Evolutionary conservation across 441 rosid genomes (phyloP), one percentile per base, ranked within the genome.

Genomic region (Hura crepitans): DNA sequence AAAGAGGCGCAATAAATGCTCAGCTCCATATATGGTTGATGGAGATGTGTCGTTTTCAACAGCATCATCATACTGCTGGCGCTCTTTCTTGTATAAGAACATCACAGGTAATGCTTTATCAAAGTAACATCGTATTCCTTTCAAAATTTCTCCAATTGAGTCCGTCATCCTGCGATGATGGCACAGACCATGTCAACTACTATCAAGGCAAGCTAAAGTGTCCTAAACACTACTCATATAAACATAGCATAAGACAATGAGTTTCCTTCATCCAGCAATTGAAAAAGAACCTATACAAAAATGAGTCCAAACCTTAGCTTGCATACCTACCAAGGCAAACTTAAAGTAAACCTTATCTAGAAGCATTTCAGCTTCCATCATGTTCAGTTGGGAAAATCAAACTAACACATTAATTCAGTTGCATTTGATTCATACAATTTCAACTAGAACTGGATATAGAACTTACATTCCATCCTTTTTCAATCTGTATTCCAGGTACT

Each of bases 11-110:
- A 95, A 85, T 39, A 95, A 81, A 88, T 92, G 99, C 77, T 95
- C 99, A 60, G 98, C 99, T 54, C 99, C 99, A 65, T 95, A 95
- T 59, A 95, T 82, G 57, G 97, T 82, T 49, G 99, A 90, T 8
- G 99, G 97, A 73, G 99, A 89, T 42, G 68, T 69, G 75, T 89
- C 87, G 76, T 82, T 82, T 59, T 76, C 68, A 22, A 92, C 79
- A 47, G 76, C 56, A 76, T 89, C 89, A 20, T 81, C 74, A 74
- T 86, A 92, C 72, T 95, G 98, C 51, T 78, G 90, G 18, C 98
- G 96, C 86, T 95, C 99, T 65, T 86, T 89, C 78, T 86, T 88
- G 81, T 90, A 90, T 51, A 90, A 82, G 43, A 95, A 95, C 87
- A 92, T 80, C 68, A 83, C 84, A 8, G 97, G 93, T 77, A 92